These are phyloP conservation scores for Singerocomus inundabilis DNA, from an alignment of 1,284 basidiomycete genomes.

Conservation along the genomic window DNA sequence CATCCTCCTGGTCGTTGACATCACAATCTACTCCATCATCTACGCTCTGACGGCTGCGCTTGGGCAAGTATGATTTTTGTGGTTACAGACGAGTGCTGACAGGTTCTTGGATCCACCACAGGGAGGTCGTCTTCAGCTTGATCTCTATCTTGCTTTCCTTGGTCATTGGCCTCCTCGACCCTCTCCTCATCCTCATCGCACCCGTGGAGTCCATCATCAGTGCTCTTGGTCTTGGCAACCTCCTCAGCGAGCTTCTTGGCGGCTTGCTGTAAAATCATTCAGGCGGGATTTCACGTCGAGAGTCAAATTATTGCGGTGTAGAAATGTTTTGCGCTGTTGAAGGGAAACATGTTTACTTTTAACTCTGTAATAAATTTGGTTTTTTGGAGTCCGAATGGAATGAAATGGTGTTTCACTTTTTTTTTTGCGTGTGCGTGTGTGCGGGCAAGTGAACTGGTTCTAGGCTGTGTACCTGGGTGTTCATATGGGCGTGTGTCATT, in stretches of 20 bases:
- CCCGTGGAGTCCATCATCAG: conserved; percentile 14
- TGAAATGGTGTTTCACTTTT: too few species aligned
- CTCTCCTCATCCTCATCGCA: conserved; percentile 6
- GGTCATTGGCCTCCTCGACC: conserved; percentile 7
- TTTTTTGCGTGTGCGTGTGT: too few species aligned
- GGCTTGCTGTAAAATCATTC: conserved; percentile 7
- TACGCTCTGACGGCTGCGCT: not conserved
- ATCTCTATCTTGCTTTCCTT: conserved; percentile 2
- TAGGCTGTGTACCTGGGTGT: too few species aligned
- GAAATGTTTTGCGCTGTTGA: too few species aligned
- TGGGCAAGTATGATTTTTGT: conserved; percentile 1
- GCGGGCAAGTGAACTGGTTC: too few species aligned
- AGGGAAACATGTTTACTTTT: too few species aligned
- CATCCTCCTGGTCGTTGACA: conserved; percentile 12
- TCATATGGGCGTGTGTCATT: too few species aligned
- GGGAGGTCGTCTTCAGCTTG: conserved; percentile 7
- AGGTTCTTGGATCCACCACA: not conserved
- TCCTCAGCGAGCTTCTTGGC: conserved; percentile 6
- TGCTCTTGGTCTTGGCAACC: conserved; percentile 5
- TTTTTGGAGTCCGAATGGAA: too few species aligned
- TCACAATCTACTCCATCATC: not conserved
- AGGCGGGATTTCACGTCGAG: too few species aligned
- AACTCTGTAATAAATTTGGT: too few species aligned
- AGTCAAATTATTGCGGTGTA: too few species aligned
- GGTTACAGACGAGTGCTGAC: not conserved